A percentile compares a stretch with the other conserved stretches of the same genome.
Evolutionary conservation across 2,329 filamentous ascomycete species (phyloP).

Genomic region (Sclerotinia trifoliorum): DNA sequence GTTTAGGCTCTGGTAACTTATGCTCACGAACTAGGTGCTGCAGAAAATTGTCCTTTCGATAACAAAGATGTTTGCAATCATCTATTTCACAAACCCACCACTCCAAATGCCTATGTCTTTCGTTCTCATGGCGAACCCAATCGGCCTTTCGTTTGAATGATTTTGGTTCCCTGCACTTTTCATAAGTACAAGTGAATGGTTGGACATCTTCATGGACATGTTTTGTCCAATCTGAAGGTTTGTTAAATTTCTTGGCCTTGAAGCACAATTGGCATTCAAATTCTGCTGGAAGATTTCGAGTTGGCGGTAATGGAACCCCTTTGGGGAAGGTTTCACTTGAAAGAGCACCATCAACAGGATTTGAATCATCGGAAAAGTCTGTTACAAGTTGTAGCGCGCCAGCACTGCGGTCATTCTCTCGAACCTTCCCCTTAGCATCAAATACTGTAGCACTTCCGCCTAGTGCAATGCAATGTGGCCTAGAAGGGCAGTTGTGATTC

Average conservation of each 20-base stretch:
- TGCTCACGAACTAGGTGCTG: conserved; percentile 91
- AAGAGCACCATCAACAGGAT: conserved; percentile 66
- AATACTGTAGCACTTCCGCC: conserved; percentile 65
- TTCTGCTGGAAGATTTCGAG: conserved; percentile 73
- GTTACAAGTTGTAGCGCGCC: conserved; percentile 56
- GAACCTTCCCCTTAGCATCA: conserved; percentile 58
- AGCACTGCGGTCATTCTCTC: conserved; percentile 56
- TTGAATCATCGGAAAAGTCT: conserved; percentile 62
- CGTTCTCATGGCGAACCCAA: conserved; percentile 93
- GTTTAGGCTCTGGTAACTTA: conserved; percentile 78
- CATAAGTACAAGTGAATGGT: conserved; percentile 90
- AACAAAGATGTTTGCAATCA: conserved; percentile 80
- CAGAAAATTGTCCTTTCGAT: conserved; percentile 86
- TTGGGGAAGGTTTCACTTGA: conserved; percentile 72
- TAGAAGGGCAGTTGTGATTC: conserved; percentile 58
- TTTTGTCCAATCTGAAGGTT: conserved; percentile 96
- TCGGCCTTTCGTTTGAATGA: conserved; percentile 95
- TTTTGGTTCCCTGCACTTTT: conserved; percentile 77
- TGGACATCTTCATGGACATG: conserved; percentile 93
- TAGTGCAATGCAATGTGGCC: conserved; percentile 60
- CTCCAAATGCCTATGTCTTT: conserved; percentile 83
- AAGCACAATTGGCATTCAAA: conserved; percentile 91
- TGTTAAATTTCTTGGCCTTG: conserved; percentile 78
- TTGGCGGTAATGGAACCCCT: conserved; percentile 80
- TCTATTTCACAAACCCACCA: conserved; percentile 85